Base-by-base conservation (phyloP, 1,139 yeast species). In the Taphrina deformans region DNA sequence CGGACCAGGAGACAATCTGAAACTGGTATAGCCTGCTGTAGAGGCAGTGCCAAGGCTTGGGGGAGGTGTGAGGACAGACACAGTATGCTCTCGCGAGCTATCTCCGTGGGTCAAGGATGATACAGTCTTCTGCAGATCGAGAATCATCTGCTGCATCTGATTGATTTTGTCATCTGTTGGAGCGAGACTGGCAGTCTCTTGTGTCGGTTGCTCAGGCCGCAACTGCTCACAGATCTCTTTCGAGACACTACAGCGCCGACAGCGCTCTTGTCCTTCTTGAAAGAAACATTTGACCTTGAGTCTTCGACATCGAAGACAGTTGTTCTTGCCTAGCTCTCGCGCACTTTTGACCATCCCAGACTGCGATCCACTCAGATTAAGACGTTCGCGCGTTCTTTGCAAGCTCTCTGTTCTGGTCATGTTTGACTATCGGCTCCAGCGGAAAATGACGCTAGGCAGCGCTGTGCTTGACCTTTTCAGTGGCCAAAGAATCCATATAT, bases 281-380 rank as follows among this genome's bases (percentile, higher is more conserved):
- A 44, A 44, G 48, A 44, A 44, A 9, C 48, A 44, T n/a, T 44
- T 44, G 27, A 44, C 48, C 48, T 44, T 44, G 12, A 44, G 27
- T 7, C 48, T 2, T 9, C 48, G 24, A 9, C 48, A 44, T 44
- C 48, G 24, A 7, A 21, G 12, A 21, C 48, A 44, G n/a, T 44
- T 44, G 48, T 44, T 21, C 48, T 18, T 44, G 5, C 48, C 48
- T 4, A 44, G 48, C n/a, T 44, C 48, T 3, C 27, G 24, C 21
- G 48, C 48, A 23, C 48, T 44, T 23, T 21, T 21, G 48, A 44
- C 27, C 7, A 3, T 3, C 2, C 48, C 48, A n/a, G 27, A 5
- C 1, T 10, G 27, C 10, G 12, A 7, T 7, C 21, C 27, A 4
- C 18, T n/a, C 18, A 7, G 23, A 38, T 38, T n/a, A 3, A 44